Evolutionary conservation across 2,329 filamentous ascomycete species (phyloP).

Genomic region (Fusarium sp.): DNA sequence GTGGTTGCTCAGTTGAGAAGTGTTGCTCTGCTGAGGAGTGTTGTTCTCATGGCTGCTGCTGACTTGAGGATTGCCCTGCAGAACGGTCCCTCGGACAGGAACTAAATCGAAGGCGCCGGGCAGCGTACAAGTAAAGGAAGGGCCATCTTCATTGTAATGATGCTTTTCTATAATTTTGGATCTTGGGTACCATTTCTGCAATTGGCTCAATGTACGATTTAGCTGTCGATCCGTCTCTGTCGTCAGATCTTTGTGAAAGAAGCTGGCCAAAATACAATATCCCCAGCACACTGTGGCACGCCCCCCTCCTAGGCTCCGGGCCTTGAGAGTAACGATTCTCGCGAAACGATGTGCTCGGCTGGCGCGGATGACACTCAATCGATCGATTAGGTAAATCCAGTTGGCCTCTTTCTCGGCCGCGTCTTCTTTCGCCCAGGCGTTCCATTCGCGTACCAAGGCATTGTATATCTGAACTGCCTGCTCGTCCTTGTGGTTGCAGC

Average conservation of each 20-base stretch:
- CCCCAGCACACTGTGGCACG: not conserved
- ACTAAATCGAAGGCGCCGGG: no score
- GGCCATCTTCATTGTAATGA: not conserved
- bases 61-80: not conserved
- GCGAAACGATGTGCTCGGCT: accelerated
- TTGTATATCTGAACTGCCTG: not conserved
- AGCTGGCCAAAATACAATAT: not conserved
- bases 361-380: accelerated
- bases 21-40: not conserved
- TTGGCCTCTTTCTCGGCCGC: not conserved
- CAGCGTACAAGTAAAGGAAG: not conserved
- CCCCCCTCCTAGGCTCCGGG: not conserved
- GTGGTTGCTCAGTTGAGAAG: not conserved
- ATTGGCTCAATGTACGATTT: not conserved
- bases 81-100: not conserved
- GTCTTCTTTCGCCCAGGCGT: not conserved
- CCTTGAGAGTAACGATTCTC: accelerated
- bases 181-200: not conserved
- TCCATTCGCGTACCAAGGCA: not conserved
- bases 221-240: not conserved
- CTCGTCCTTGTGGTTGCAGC: no score
- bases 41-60: not conserved
- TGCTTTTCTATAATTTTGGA: not conserved
- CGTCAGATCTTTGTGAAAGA: not conserved
- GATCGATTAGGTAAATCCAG: not conserved